phyloP scores from a whole-genome alignment of 108 stramenopile genomes.

The Cyclotella distinguenda region DNA sequence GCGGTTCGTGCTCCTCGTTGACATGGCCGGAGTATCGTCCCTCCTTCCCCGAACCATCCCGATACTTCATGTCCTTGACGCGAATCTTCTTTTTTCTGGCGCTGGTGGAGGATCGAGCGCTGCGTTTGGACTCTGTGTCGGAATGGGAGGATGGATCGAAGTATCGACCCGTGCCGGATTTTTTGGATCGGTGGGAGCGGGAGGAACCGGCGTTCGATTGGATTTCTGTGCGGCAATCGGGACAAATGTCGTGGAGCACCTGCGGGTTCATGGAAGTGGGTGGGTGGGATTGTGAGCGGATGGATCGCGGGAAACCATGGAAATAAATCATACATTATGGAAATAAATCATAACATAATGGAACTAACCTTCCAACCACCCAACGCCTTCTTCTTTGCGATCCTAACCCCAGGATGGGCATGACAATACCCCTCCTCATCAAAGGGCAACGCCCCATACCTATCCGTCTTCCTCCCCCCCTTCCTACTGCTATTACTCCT shows the following conservation, averaged over 20 bases:
- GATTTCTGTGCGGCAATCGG: slow-evolving; percentile 42
- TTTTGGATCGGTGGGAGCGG: slow-evolving; percentile 6
- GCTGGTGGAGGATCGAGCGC: background rate
- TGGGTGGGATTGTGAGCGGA: too few species aligned
- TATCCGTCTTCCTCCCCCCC: slow-evolving; percentile 36
- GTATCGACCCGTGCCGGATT: slow-evolving; percentile 31
- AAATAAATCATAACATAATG: background rate
- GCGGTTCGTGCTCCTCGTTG: slow-evolving; percentile 43
- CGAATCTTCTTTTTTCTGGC: slow-evolving; percentile 40
- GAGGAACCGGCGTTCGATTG: slow-evolving; percentile 25
- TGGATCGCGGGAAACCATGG: background rate
- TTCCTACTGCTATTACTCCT: slow-evolving; percentile 20
- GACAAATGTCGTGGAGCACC: slow-evolving; percentile 44
- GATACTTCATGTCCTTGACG: slow-evolving; percentile 45
- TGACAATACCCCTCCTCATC: slow-evolving; percentile 48
- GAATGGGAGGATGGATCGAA: slow-evolving; percentile 28
- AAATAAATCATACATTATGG: background rate
- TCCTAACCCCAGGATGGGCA: slow-evolving; percentile 33
- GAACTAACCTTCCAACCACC: slow-evolving; percentile 42
- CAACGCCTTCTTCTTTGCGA: slow-evolving; percentile 50
- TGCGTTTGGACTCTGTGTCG: slow-evolving; percentile 11
- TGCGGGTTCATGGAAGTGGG: background rate
- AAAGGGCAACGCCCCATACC: slow-evolving; percentile 42
- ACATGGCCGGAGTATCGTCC: slow-evolving; percentile 44
- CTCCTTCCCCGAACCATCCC: slow-evolving; percentile 35